phyloP scores from a whole-genome alignment of 2,329 filamentous ascomycete species.

The Ophioceras dolichostomum region DNA sequence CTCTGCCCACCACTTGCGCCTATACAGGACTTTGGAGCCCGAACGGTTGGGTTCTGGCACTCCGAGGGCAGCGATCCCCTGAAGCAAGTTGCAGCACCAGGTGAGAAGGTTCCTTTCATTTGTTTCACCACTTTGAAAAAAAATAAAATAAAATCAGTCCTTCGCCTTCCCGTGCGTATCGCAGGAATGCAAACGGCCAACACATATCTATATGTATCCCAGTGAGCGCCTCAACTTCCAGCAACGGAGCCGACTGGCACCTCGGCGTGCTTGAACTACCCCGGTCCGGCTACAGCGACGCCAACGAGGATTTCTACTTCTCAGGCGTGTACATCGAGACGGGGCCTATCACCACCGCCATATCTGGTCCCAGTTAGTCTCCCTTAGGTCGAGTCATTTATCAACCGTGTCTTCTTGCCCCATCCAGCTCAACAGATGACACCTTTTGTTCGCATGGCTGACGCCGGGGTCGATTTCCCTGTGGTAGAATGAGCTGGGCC shows the following conservation, averaged over 20 bases:
- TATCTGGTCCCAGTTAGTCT: conserved; percentile 11
- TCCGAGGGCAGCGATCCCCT: conserved; percentile 49
- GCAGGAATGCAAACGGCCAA: no score
- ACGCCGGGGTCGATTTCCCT: no score
- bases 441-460: no score
- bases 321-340: conserved; percentile 60
- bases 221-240: conserved; percentile 46
- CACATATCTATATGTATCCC: no score
- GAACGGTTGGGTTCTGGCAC: conserved; percentile 57
- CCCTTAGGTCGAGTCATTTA: no score
- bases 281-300: conserved; percentile 37
- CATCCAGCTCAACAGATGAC: no score
- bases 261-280: conserved; percentile 57
- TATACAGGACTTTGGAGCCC: conserved; percentile 42
- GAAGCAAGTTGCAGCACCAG: conserved; percentile 43
- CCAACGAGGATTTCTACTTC: conserved; percentile 57
- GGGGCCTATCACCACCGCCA: conserved; percentile 22
- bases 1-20: background rate
- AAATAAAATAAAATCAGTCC: no score
- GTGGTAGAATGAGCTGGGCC: no score
- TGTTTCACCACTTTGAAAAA: no score
- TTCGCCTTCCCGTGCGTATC: no score
- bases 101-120: no score
- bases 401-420: no score
- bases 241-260: conserved; percentile 62